These are phyloP conservation scores for Corymbia citriodora DNA, from an alignment of 441 rosid genomes.

Conservation along the genomic window DNA sequence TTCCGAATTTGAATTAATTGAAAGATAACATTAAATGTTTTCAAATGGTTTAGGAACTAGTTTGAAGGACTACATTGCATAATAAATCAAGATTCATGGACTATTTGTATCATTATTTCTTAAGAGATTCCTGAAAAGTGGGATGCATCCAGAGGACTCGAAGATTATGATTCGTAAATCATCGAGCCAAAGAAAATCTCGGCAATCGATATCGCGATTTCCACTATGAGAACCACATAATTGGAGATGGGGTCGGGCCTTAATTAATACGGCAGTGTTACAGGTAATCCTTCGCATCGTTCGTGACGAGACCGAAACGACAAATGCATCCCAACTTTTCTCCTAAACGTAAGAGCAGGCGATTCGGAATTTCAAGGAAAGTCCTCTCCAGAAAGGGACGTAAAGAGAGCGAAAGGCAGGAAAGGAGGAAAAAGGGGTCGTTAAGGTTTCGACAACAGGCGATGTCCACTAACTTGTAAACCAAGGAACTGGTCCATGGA, in stretches of 20 bases:
- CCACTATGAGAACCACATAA: background rate
- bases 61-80: fast-evolving
- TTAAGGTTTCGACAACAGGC: background rate
- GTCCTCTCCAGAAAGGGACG: background rate
- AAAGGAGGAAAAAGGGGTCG: background rate
- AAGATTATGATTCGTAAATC: background rate
- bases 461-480: background rate
- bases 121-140: background rate
- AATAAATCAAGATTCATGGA: fast-evolving
- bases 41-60: too few species aligned
- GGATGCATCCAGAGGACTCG: too few species aligned
- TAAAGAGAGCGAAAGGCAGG: slow-evolving; percentile 1
- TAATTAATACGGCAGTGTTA: background rate
- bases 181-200: background rate
- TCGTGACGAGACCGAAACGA: background rate
- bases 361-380: background rate
- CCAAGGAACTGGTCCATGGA: background rate
- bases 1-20: too few species aligned
- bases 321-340: background rate
- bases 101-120: too few species aligned
- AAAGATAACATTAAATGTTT: too few species aligned
- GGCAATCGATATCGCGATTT: background rate
- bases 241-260: background rate
- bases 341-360: background rate
- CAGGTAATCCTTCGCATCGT: background rate